Percentiles rank a stretch among this genome's conserved stretches.
These are phyloP conservation scores for Colletotrichum kahawae DNA, from an alignment of 2,329 filamentous ascomycete genomes.

Conservation along the genomic window DNA sequence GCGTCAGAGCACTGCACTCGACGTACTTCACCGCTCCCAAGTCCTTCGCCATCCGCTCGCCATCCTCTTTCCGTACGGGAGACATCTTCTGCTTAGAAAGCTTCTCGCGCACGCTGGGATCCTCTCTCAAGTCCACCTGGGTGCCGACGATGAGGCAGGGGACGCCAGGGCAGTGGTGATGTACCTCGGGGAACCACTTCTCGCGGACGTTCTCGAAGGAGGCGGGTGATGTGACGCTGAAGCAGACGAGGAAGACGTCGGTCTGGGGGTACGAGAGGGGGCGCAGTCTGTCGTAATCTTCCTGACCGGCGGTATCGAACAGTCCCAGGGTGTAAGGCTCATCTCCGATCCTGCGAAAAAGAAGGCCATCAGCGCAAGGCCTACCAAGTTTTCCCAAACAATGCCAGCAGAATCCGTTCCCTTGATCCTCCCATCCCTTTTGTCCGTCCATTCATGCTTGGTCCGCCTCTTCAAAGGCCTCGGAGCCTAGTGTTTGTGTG, in stretches of 20 bases:
- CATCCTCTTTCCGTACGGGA: slow-evolving; percentile 89
- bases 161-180: slow-evolving; percentile 97
- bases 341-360: slow-evolving; percentile 83
- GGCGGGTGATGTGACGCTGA: slow-evolving; percentile 95
- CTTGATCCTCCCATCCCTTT: neutral
- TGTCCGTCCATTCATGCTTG: neutral
- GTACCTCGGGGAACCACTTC: slow-evolving; percentile 99
- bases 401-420: neutral
- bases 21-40: slow-evolving; percentile 98
- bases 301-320: slow-evolving; percentile 98
- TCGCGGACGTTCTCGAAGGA: slow-evolving; percentile 99
- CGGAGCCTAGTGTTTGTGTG: neutral
- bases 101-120: slow-evolving; percentile 86
- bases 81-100: slow-evolving; percentile 95
- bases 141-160: slow-evolving; percentile 98
- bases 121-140: slow-evolving; percentile 94
- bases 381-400: neutral
- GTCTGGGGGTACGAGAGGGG: slow-evolving; percentile 98
- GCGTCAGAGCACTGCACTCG: slow-evolving; percentile 96
- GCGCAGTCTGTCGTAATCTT: slow-evolving; percentile 97
- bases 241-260: slow-evolving; percentile 98
- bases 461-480: neutral
- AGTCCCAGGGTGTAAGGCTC: slow-evolving; percentile 97
- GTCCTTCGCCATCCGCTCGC: slow-evolving; percentile 95
- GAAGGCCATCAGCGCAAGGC: slow-evolving; percentile 4